phyloP scores from a whole-genome alignment of 441 rosid species.

The Gossypium gossypioides region DNA sequence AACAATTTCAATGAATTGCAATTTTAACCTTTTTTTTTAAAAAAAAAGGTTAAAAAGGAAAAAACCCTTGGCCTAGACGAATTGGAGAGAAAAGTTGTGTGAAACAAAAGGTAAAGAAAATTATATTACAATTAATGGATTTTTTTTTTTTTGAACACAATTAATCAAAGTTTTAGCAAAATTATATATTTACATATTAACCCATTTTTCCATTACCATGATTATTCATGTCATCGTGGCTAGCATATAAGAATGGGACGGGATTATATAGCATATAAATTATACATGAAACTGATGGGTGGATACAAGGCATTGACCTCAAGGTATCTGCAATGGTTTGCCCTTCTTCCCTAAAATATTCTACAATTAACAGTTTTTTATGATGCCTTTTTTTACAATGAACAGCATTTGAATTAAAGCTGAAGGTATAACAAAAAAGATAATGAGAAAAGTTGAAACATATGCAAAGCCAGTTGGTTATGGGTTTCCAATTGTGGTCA shows the following conservation, averaged over 20 bases:
- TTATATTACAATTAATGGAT: no score
- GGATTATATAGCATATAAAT: neutral
- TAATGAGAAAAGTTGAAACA: neutral
- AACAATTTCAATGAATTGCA: neutral
- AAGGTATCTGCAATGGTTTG: neutral
- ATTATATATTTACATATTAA: neutral
- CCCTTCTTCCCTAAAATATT: neutral
- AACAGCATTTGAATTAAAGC: neutral
- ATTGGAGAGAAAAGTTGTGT: neutral
- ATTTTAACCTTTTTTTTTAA: no score
- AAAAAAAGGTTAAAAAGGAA: no score
- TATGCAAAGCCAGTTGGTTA: slow-evolving; percentile 17
- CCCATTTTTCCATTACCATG: neutral
- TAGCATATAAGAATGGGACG: neutral
- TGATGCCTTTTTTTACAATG: slow-evolving; percentile 21
- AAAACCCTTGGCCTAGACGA: neutral
- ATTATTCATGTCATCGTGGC: neutral
- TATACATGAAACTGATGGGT: neutral
- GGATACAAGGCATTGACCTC: neutral
- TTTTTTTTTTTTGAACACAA: neutral
- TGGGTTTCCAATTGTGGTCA: slow-evolving; percentile 54
- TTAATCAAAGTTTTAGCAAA: neutral
- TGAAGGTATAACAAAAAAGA: neutral
- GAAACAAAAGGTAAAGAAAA: neutral
- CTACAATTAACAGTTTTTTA: slow-evolving; percentile 1